Evolutionary conservation across 2,329 filamentous ascomycete genomes (phyloP), one percentile per base, ranked within the genome.

Genomic region (Fusarium circinatum): DNA sequence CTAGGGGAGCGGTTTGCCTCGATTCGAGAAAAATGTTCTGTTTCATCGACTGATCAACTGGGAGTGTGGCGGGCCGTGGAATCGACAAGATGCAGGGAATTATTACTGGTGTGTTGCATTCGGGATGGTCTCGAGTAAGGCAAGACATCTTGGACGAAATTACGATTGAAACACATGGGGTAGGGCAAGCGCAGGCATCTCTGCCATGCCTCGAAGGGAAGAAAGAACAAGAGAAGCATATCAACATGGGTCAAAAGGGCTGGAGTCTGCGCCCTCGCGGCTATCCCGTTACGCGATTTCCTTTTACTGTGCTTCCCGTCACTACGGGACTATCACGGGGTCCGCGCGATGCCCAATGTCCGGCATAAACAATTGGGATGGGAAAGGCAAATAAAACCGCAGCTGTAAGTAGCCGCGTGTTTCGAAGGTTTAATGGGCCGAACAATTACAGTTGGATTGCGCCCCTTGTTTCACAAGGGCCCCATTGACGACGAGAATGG

Each of bases 381-480:
- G 67, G 56, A 52, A 65, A 64, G 52, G 51, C 54, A 51, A 65
- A 63, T 65, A 60, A 64, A 65, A 54, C 70, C 61, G 62, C 71
- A 32, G 52, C 64, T 72, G 70, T 67, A 70, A 39, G 60, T 59
- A 78, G 67, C 74, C 74, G 76, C 64, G 68, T 76, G 74, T 75
- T 78, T 75, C 74, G 68, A 76, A 66, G 47, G 42, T 73, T 66
- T 38, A 42, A 75, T 67, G 70, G 66, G 51, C 36, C 61, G 65
- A 71, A 71, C 66, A 65, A 73, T 54, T 73, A 70, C 70, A 74
- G 65, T 59, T 71, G 62, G 62, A 56, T 58, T 64, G 72, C 45
- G 62, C 67, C 70, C 73, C 62, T 67, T 71, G 76, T 78, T 78
- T 78, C 76, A 75, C 56, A 66, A 65, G 54, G 61, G 47, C 59